Base-by-base conservation (phyloP, 2,329 filamentous ascomycete species). In the Chaetothyriales sp. region DNA sequence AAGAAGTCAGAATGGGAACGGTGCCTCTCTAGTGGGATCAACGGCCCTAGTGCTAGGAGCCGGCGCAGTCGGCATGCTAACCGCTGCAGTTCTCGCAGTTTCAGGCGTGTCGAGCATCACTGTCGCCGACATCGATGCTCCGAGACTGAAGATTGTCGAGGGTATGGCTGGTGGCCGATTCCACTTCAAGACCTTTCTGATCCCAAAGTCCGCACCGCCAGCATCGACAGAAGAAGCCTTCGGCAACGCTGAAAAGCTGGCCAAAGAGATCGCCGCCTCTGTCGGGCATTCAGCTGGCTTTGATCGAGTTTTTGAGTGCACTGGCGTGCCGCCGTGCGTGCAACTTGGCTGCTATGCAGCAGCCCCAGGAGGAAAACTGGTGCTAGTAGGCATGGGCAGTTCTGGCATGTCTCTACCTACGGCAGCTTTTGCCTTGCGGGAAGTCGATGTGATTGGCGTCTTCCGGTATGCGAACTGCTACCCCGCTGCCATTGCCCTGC, bases 11-110 rank as follows among this genome's bases (percentile, higher is more conserved):
- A 67, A 72, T 49, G 65, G 63, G 2, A 56, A 55, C 6, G 55
- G 61, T 4, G 61, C 62, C n/a, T 55, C 59, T 18, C 50, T 60
- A 18, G 57, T 66, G 4, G 66, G 67, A 28, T 70, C 72, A 7
- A 73, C 72, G 0, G 76, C 78, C 1, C 61, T 81, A 18, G 74
- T 82, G 1, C 77, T 81, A 55, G 79, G 79, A 4, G 79, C 79
- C 4, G 79, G 79, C 4, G 77, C 79, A 2, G 78, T 82, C 8
- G 79, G 79, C 0, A 64, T 81, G 7, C 65, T 82, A 0, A 75
- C 78, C 20, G 77, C 78, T 2, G 75, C 77, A 1, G 77, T 77
- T 5, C 73, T 81, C 55, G 74, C 73, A 47, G 70, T 76, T 4
- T 71, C 74, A 37, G 73, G 74, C 29, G 77, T 78, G 43, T 66